phyloP scores from a whole-genome alignment of 2,329 filamentous ascomycete species.

The Rhynchosporium graminicola region DNA sequence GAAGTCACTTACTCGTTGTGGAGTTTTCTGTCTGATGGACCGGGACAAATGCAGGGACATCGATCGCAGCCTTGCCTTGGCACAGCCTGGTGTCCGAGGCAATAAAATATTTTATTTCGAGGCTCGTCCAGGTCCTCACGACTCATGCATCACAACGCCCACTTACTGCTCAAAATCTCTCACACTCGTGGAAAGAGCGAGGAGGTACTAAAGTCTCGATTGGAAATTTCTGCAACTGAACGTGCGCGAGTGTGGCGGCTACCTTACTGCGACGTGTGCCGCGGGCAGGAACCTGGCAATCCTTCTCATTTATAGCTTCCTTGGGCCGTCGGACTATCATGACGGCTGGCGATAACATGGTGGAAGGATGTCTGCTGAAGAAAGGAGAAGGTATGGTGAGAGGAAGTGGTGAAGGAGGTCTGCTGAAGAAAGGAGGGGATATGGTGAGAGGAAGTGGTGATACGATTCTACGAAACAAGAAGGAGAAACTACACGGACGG shows the following conservation, averaged over 20 bases:
- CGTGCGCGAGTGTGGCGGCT: conserved; percentile 34
- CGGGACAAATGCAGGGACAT: background rate
- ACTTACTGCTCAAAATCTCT: background rate
- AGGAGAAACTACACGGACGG: conserved; percentile 72
- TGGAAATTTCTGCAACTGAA: background rate
- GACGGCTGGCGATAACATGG: conserved; percentile 22
- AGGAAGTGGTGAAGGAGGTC: conserved; percentile 14
- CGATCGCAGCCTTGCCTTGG: conserved; percentile 28
- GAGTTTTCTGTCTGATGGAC: too few species aligned
- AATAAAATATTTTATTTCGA: conserved; percentile 29
- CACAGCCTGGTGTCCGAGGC: conserved; percentile 32
- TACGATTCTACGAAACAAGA: background rate
- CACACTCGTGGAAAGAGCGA: background rate
- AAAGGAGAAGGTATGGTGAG: background rate
- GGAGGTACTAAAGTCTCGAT: background rate
- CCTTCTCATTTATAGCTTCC: background rate
- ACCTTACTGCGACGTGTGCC: conserved; percentile 25
- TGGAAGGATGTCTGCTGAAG: conserved; percentile 20
- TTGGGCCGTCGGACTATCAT: conserved; percentile 28
- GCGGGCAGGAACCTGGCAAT: conserved; percentile 39
- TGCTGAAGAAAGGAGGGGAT: conserved; percentile 6
- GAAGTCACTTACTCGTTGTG: too few species aligned
- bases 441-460: background rate
- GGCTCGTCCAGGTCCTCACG: background rate
- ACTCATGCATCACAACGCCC: background rate